These are phyloP conservation scores for Raphanus raphanistrum DNA, from an alignment of 345 rosid species.

Conservation along the genomic window DNA sequence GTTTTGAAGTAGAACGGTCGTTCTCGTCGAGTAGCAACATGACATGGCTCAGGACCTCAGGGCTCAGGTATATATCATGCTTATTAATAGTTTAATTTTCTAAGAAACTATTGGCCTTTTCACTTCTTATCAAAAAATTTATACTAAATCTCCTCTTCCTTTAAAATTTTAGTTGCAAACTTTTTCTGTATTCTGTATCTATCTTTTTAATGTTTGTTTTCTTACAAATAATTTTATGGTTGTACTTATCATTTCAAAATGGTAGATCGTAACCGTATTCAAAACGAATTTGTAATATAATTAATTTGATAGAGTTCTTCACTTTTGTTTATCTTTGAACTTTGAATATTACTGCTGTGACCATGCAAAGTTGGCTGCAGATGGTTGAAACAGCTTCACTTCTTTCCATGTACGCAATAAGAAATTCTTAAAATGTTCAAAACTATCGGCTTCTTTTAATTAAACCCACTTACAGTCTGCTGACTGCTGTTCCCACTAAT, in stretches of 20 bases:
- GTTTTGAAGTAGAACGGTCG: constrained; percentile 9
- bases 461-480: constrained; percentile 28
- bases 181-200: background rate
- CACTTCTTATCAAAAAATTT: background rate
- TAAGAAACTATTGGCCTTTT: background rate
- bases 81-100: background rate
- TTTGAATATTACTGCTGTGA: constrained; percentile 20
- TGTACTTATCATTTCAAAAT: background rate
- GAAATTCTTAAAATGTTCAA: constrained; percentile 4
- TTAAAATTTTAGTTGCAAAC: background rate
- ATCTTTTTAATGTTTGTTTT: background rate
- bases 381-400: constrained; percentile 19
- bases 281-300: background rate
- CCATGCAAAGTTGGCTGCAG: constrained; percentile 25
- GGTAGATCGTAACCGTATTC: background rate
- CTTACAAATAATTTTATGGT: background rate
- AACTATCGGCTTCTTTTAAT: constrained; percentile 16
- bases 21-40: constrained; percentile 20
- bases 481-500: background rate
- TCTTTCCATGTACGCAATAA: constrained; percentile 23
- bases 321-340: constrained; percentile 13
- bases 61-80: constrained; percentile 22
- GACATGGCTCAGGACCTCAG: background rate
- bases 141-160: background rate
- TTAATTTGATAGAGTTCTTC: background rate